phyloP scores from a whole-genome alignment of 2,329 filamentous ascomycete genomes.

The Coniella lustricola region DNA sequence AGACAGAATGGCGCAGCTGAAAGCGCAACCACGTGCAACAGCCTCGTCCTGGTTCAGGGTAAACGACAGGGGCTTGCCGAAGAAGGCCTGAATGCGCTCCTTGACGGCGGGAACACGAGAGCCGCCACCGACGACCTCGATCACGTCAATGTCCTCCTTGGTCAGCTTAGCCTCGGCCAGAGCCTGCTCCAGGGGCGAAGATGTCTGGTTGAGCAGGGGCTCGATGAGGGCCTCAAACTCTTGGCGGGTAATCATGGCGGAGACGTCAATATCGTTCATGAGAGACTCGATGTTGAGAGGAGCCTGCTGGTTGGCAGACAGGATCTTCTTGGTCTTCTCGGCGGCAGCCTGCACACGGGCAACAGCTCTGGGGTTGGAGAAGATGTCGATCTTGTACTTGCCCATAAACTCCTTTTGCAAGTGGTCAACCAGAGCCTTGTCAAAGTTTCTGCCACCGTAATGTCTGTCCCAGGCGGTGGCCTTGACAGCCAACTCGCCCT shows the following conservation, averaged over 20 bases:
- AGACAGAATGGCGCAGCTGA: slow-evolving; percentile 94
- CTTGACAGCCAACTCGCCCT: slow-evolving; percentile 93
- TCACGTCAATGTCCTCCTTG: slow-evolving; percentile 82
- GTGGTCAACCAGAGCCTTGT: slow-evolving; percentile 90
- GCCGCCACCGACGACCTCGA: slow-evolving; percentile 92
- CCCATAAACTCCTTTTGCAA: slow-evolving; percentile 93
- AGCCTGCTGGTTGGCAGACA: slow-evolving; percentile 89
- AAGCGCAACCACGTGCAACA: slow-evolving; percentile 88
- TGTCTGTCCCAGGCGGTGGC: slow-evolving; percentile 88
- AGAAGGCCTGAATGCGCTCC: slow-evolving; percentile 81
- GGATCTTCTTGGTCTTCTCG: slow-evolving; percentile 97
- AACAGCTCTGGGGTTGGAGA: slow-evolving; percentile 80
- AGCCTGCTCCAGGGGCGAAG: slow-evolving; percentile 76
- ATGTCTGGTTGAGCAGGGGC: slow-evolving; percentile 69
- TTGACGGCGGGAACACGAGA: slow-evolving; percentile 92
- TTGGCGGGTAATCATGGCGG: slow-evolving; percentile 81
- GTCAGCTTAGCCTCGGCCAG: slow-evolving; percentile 89
- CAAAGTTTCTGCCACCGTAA: slow-evolving; percentile 95
- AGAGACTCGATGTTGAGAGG: slow-evolving; percentile 95
- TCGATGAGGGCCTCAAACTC: slow-evolving; percentile 88
- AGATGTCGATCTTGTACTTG: slow-evolving; percentile 96
- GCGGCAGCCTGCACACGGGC: slow-evolving; percentile 81
- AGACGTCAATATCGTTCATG: slow-evolving; percentile 96
- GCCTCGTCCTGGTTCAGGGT: slow-evolving; percentile 98
- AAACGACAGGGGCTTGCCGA: slow-evolving; percentile 87